Base-by-base conservation (phyloP, 768 basidiomycete genomes). In the Phlegmacium glaucopus region DNA sequence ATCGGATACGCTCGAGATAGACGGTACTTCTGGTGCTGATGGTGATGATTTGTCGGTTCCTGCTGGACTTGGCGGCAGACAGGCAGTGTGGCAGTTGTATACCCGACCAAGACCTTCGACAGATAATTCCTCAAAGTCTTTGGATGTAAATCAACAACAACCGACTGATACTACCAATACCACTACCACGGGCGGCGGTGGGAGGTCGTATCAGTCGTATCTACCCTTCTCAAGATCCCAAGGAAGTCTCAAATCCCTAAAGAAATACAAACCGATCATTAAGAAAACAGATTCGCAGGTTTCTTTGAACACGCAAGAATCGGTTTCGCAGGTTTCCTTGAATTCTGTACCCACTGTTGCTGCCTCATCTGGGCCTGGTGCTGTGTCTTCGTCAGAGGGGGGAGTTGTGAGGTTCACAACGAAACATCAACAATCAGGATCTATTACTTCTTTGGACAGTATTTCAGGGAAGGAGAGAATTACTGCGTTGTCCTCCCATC, bases 381-480 rank as follows among this genome's bases (percentile, higher is more conserved):
- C 53, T 34, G 35, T 57, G 39, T 48, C 47, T 37, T 57, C 56
- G 9, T 29, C 46, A 15, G 25, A 37, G n/a, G 27, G 36, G 4
- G 46, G 50, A 30, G 6, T 37, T 12, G 18, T 42, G 22, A n/a
- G 25, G 39, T n/a, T 27, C 22, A 22, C 5, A 8, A 45, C 34
- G 17, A 36, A 44, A 1, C 55, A 54, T 38, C 51, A 54, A 27
- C 44, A 53, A 3, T 56, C 52, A 1, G 52, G 48, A n/a, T 58
- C 56, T 6, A 30, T 55, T 37, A 57, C 55, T 11, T 57, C 55
- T 9, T 42, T 62, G 41, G 58, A 59, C n/a, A 61, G 61, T 18
- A 62, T 62, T 1, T 59, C 61, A 0, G 61, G 60, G 39, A 57
- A 47, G 9, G 49, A 49, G 35, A 35, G 44, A n/a, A 18, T 48